A percentile compares a stretch with the other conserved stretches of the same genome.
These are phyloP conservation scores for Rhizopus microsporus DNA, from an alignment of 371 early-diverging fungal species.

Conservation along the genomic window DNA sequence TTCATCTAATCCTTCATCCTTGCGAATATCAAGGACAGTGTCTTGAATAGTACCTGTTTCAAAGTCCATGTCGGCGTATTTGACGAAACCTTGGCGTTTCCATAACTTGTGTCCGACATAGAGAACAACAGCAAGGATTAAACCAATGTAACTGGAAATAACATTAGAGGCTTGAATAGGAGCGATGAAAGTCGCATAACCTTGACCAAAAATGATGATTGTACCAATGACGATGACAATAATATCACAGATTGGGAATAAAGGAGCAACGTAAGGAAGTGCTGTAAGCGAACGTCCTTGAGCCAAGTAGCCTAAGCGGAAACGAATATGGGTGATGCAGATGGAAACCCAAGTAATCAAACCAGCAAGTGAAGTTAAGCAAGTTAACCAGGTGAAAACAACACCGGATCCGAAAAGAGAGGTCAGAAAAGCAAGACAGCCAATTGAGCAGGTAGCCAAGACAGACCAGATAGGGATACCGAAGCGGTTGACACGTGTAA, in stretches of 20 bases:
- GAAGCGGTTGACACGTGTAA: conserved; percentile 47
- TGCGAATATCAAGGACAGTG: conserved; percentile 13
- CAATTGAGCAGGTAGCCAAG: conserved; percentile 51
- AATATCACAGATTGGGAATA: conserved; percentile 73
- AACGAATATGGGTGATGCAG: conserved; percentile 72
- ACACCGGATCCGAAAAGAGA: conserved; percentile 55
- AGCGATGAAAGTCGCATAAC: conserved; percentile 49
- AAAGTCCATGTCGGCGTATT: conserved; percentile 34
- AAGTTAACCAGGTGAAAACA: conserved; percentile 72
- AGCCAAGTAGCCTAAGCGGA: conserved; percentile 71
- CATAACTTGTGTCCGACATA: conserved; percentile 52
- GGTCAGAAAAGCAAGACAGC: conserved; percentile 55
- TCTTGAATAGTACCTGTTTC: conserved; percentile 31
- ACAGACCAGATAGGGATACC: conserved; percentile 67
- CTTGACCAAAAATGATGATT: conserved; percentile 66
- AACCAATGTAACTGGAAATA: conserved; percentile 48
- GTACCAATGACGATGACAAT: conserved; percentile 57
- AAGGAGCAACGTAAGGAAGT: conserved; percentile 69
- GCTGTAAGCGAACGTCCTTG: conserved; percentile 65
- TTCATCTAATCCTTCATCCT: conserved; percentile 14
- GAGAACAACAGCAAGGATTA: conserved; percentile 48
- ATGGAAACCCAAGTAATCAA: conserved; percentile 82
- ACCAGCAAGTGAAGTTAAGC: conserved; percentile 70
- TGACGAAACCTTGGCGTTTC: conserved; percentile 27
- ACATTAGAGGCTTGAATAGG: conserved; percentile 38